These are phyloP conservation scores for Lachancea sp. DNA, from an alignment of 805 yeast genomes.

Conservation along the genomic window DNA sequence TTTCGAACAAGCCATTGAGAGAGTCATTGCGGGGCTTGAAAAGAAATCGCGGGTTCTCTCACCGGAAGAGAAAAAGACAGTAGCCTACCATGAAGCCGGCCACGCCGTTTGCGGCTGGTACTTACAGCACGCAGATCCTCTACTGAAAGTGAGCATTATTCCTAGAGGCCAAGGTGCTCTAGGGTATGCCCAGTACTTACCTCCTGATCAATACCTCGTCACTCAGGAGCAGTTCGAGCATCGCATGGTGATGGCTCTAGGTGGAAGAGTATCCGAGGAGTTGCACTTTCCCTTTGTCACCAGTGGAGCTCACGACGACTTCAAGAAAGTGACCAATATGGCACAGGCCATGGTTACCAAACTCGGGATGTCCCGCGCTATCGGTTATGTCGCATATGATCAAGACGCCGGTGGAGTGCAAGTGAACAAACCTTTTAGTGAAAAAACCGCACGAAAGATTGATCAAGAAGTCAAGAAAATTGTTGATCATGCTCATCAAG, in stretches of 20 bases:
- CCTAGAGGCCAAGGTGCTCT: conserved; percentile 96
- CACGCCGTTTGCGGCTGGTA: conserved; percentile 99
- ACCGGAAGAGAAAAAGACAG: conserved; percentile 80
- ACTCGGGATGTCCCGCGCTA: conserved; percentile 82
- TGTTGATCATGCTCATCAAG: conserved; percentile 64
- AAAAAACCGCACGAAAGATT: conserved; percentile 70
- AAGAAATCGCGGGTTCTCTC: conserved; percentile 78
- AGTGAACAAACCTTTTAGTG: conserved; percentile 83
- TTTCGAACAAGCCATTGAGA: conserved; percentile 93
- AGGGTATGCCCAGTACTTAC: conserved; percentile 96
- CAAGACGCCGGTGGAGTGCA: conserved; percentile 43
- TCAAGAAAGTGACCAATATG: conserved; percentile 90
- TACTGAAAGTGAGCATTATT: conserved; percentile 89
- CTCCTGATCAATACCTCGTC: conserved; percentile 81
- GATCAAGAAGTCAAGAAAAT: conserved; percentile 79
- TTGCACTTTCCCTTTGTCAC: conserved; percentile 87
- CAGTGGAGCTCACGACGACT: conserved; percentile 94
- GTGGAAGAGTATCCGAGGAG: conserved; percentile 96
- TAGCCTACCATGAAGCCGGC: conserved; percentile 98
- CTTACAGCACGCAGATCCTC: conserved; percentile 83
- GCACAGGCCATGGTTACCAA: conserved; percentile 90
- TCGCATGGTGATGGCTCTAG: conserved; percentile 93
- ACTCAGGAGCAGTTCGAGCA: conserved; percentile 74
- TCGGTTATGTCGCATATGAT: conserved; percentile 74
- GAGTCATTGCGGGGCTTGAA: conserved; percentile 95